Evolutionary conservation across 176 grass and related monocot species (phyloP).

Genomic region (Aegilops umbellulata): DNA sequence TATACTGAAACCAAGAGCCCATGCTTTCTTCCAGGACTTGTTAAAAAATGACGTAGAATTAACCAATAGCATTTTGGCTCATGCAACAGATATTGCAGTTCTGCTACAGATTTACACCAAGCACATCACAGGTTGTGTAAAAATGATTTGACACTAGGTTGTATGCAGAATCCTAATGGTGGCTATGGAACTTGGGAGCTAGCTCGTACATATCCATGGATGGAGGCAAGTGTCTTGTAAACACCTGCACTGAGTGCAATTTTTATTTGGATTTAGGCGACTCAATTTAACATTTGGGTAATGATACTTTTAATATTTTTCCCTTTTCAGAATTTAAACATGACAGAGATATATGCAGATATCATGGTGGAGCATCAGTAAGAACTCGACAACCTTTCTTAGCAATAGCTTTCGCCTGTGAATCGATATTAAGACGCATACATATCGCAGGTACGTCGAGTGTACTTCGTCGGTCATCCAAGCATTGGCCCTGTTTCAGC

Average conservation of each 20-base stretch:
- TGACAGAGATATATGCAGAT: slow-evolving; percentile 71
- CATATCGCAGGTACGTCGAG: slow-evolving; percentile 57
- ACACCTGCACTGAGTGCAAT: neutral
- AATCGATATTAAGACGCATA: slow-evolving; percentile 15
- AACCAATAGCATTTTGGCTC: no score
- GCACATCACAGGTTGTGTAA: neutral
- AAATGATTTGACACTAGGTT: slow-evolving; percentile 12
- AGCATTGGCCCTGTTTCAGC: slow-evolving; percentile 48
- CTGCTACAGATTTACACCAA: no score
- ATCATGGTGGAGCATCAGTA: slow-evolving; percentile 75
- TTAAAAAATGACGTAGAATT: no score
- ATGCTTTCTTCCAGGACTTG: no score
- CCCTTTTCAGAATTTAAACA: slow-evolving; percentile 51
- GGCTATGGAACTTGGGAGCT: slow-evolving; percentile 73
- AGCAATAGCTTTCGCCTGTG: neutral
- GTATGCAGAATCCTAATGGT: slow-evolving; percentile 62
- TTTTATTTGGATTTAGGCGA: neutral
- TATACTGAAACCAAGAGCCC: no score
- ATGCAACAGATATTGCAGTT: no score
- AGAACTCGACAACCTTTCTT: slow-evolving; percentile 27
- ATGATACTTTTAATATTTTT: neutral
- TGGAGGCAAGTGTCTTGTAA: slow-evolving; percentile 47
- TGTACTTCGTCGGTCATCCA: slow-evolving; percentile 73
- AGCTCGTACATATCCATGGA: slow-evolving; percentile 65
- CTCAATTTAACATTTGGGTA: slow-evolving; percentile 4